Evolutionary conservation across 2,329 filamentous ascomycete genomes (phyloP).

Genomic region (Fusarium proliferatum): DNA sequence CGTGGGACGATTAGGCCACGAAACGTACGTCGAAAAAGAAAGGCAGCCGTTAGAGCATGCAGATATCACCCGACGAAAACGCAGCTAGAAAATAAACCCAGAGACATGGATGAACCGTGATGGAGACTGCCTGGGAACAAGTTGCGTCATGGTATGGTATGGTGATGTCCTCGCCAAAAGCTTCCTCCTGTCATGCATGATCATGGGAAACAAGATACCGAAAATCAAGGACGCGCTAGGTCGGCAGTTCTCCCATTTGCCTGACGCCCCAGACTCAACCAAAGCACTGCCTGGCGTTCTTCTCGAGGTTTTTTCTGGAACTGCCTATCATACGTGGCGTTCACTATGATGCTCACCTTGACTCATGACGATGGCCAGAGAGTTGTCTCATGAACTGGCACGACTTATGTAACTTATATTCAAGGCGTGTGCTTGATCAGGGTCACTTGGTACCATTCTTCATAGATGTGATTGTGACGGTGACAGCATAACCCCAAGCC

Average conservation of each 20-base stretch:
- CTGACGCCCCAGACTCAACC: conserved; percentile 15
- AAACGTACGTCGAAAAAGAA: conserved; percentile 44
- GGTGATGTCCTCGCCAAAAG: neutral
- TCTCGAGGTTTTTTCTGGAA: conserved; percentile 37
- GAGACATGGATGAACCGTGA: neutral
- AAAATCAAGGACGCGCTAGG: neutral
- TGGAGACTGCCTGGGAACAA: neutral
- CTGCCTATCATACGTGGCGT: conserved; percentile 23
- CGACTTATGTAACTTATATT: conserved; percentile 12
- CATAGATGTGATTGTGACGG: neutral
- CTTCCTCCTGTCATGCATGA: neutral
- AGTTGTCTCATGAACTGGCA: conserved; percentile 9
- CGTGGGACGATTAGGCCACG: conserved; percentile 38
- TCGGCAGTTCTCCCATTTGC: neutral
- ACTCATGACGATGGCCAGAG: conserved; percentile 12
- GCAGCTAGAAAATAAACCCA: conserved; percentile 31
- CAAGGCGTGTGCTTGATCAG: conserved; percentile 15
- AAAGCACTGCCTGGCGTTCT: conserved; percentile 20
- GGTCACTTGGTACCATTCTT: neutral
- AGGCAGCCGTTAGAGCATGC: conserved; percentile 14
- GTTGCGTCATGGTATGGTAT: neutral
- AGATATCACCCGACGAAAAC: conserved; percentile 29
- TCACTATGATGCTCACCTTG: conserved; percentile 12
- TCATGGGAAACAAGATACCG: neutral
- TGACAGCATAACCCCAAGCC: neutral